Base-by-base conservation (phyloP, 768 basidiomycete species). In the Hysterangium stoloniferum region DNA sequence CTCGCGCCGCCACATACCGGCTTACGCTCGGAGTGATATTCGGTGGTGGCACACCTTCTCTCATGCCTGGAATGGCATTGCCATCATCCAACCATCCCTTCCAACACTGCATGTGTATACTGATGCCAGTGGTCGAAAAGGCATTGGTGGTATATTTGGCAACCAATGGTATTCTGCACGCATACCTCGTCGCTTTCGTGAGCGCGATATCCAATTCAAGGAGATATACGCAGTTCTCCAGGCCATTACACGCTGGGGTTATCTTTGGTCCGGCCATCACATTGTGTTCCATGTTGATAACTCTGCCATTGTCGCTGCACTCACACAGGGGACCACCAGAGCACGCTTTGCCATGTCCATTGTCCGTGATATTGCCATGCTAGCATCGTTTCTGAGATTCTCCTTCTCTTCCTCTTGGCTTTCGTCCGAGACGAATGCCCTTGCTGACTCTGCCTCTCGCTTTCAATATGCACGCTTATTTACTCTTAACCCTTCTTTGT, bases 61-160 rank as follows among this genome's bases (percentile, higher is more conserved):
- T 24, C n/a, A 54, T 1, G n/a, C 53, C 1, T 70, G 64, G 65
- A 69, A 68, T 41, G 64, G 65, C 4, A 56, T 66, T 43, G 49
- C n/a, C 1, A 17, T 55, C 29, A 43, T 57, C 6, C 45, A 17
- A 4, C 57, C 49, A n/a, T 11, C 28, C 3, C 42, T 35, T 2
- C 47, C 44, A 9, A 46, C 53, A 5, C 6, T 64, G 2, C 24
- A 54, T 12, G 48, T 69, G 17, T 59, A 57, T 43, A 68, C 66
- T 2, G 66, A 70, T 52, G 64, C 66, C 0, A 68, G 66, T 34
- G 62, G 68, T 12, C 35, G 45, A 19, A 63, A 64, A 33, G 67
- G 66, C 28, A 27, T 46, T 9, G 58, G 58, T 4, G 64, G 68
- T 7, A 24, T 58, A 45, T 57, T 54, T 35, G 55, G 56, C 3